A percentile compares a stretch with the other conserved stretches of the same genome.
phyloP scores from a whole-genome alignment of 805 yeast genomes.

The Wickerhamomyces bovis region DNA sequence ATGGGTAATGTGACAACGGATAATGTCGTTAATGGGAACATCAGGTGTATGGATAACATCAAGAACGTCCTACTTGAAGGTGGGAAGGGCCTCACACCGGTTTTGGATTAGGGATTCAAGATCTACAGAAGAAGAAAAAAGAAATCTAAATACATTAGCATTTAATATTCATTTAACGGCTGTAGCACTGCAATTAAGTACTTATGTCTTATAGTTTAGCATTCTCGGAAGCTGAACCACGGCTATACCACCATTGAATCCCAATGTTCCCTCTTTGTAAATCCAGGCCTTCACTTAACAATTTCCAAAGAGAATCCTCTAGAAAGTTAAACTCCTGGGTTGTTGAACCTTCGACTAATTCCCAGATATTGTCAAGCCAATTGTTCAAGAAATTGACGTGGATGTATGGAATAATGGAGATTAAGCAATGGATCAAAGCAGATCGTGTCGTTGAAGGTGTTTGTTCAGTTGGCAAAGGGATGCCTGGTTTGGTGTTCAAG shows the following conservation, averaged over 20 bases:
- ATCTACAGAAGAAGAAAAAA: not conserved
- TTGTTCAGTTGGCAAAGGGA: conserved; percentile 18
- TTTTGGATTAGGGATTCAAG: not conserved
- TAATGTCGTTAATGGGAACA: conserved; percentile 46
- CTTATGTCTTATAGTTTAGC: not conserved
- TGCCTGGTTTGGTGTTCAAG: conserved; percentile 29
- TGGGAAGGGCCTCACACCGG: conserved; percentile 7
- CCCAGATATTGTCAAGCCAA: conserved; percentile 45
- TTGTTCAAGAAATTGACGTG: conserved; percentile 34
- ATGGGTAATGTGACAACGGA: conserved; percentile 63
- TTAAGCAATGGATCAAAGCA: conserved; percentile 39
- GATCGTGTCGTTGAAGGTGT: conserved; percentile 36
- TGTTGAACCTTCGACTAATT: conserved; percentile 28
- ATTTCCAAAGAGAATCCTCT: conserved; percentile 42
- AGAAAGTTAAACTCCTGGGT: conserved; percentile 34
- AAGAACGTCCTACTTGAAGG: conserved; percentile 17
- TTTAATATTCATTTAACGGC: not conserved
- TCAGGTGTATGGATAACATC: conserved; percentile 48
- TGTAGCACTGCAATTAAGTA: not conserved
- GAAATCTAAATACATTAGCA: not conserved
- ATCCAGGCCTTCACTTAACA: conserved; percentile 52
- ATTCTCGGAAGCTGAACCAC: conserved; percentile 2
- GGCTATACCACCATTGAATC: conserved; percentile 58
- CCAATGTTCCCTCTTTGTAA: conserved; percentile 50
- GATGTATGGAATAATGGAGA: conserved; percentile 48